Conservation (phyloP, 768 basidiomycete genomes). For the Lentinula raphanica region DNA sequence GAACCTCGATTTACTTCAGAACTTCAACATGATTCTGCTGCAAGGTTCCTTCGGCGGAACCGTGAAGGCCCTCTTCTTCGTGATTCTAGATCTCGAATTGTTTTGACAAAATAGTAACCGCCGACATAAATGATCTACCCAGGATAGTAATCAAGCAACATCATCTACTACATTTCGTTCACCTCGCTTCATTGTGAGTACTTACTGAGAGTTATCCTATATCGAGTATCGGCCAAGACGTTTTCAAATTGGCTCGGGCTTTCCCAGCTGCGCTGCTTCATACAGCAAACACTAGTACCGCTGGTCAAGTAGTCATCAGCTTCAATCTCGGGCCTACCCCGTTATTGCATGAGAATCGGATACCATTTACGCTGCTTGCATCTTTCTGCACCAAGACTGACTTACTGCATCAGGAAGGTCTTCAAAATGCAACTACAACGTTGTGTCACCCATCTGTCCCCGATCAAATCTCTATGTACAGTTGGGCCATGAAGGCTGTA, state of each 20-base stretch:
- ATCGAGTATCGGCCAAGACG: too few species aligned
- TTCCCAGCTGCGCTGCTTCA: not conserved
- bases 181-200: too few species aligned
- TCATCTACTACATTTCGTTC: too few species aligned
- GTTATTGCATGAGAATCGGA: constrained; percentile 26
- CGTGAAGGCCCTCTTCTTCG: constrained; percentile 10
- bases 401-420: constrained; percentile 32
- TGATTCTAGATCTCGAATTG: too few species aligned
- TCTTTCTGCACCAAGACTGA: constrained; percentile 14
- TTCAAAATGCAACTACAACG: constrained; percentile 14
- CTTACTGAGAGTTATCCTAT: too few species aligned
- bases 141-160: too few species aligned
- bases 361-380: constrained; percentile 17
- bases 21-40: too few species aligned
- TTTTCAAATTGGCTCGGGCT: not conserved
- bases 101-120: too few species aligned
- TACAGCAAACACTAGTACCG: not conserved
- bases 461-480: constrained; percentile 18
- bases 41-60: not conserved
- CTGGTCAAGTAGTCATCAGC: not conserved
- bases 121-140: too few species aligned
- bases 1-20: not conserved
- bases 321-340: constrained; percentile 8
- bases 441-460: constrained; percentile 25
- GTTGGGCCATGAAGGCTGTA: constrained; percentile 18